Conservation (phyloP, 1,284 basidiomycete genomes). For the Flammula alnicola region DNA sequence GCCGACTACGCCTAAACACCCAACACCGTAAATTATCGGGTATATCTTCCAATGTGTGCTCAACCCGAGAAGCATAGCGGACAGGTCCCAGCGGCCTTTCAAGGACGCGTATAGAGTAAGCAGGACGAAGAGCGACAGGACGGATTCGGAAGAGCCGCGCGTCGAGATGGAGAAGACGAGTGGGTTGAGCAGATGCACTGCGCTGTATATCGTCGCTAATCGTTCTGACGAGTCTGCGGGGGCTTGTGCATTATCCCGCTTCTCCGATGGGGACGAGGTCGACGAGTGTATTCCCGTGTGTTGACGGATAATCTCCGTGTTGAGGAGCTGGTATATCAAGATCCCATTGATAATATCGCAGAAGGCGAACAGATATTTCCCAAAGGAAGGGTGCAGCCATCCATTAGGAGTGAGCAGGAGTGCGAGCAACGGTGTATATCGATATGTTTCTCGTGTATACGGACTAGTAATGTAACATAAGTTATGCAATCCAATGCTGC, state of each 20-base stretch:
- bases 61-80: constrained; percentile 77
- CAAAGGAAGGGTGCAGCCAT: constrained; percentile 80
- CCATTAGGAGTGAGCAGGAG: constrained; percentile 82
- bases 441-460: constrained; percentile 92
- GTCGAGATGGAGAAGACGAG: constrained; percentile 97
- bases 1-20: constrained; percentile 73
- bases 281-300: not conserved
- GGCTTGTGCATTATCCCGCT: not conserved
- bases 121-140: constrained; percentile 84
- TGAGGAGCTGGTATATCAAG: constrained; percentile 75
- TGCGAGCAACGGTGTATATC: constrained; percentile 95
- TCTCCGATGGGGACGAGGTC: constrained; percentile 1
- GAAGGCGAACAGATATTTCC: constrained; percentile 89
- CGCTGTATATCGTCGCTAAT: constrained; percentile 57
- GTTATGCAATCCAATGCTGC: constrained; percentile 1
- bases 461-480: constrained; percentile 58
- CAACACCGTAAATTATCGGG: constrained; percentile 88
- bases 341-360: constrained; percentile 85
- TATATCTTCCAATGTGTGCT: constrained; percentile 96
- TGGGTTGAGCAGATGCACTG: constrained; percentile 86
- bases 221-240: constrained; percentile 20
- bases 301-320: constrained; percentile 50
- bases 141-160: constrained; percentile 91
- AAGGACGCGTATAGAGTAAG: constrained; percentile 68
- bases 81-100: constrained; percentile 55